Base-by-base conservation (phyloP, 169 alveolate genomes). In the Cyclospora cayetanensis region DNA sequence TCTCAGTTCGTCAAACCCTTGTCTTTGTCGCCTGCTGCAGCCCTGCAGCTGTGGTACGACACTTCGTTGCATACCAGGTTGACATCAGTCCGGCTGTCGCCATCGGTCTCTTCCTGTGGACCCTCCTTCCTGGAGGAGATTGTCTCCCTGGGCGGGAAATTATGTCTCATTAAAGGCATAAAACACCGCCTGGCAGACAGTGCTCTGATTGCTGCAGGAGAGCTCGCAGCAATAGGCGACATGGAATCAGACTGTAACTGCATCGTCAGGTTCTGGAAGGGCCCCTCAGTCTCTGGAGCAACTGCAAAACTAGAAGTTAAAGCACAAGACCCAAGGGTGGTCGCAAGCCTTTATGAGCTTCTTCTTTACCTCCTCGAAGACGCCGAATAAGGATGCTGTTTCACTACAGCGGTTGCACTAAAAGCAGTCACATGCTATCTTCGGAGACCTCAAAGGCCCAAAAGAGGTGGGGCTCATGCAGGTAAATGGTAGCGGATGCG, bases 1-100 rank as follows among this genome's bases (percentile, higher is more conserved):
- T n/a, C 89, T 15, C 89, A 79, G 89, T 79, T 79, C 53, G 50
- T 79, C 72, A 79, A 34, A 31, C 89, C 89, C 22, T 35, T 79
- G 35, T 18, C 43, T 1, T 29, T 79, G 68, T 52, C 50, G 2
- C 89, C 89, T 7, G 89, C 89, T 29, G 89, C 89, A 25, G 31
- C 50, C 50, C 41, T 79, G 89, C 89, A 79, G 50, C 72, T 79
- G 53, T 79, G 89, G 89, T 79, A 46, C 27, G 89, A 79, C 68
- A 72, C 72, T 29, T 9, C 72, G 0, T 72, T 79, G 11, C 89
- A 79, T 31, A n/a, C 72, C 35, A 0, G 89, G 39, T 27, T 43
- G 27, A 46, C 46, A 50, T 18, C 68, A 9, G 12, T 79, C 22
- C 89, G 89, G 15, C 41, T 79, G 42, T 42, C 89, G 43, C 1